These are phyloP conservation scores for Hysterangium stoloniferum DNA, from an alignment of 768 basidiomycete genomes.

Conservation along the genomic window DNA sequence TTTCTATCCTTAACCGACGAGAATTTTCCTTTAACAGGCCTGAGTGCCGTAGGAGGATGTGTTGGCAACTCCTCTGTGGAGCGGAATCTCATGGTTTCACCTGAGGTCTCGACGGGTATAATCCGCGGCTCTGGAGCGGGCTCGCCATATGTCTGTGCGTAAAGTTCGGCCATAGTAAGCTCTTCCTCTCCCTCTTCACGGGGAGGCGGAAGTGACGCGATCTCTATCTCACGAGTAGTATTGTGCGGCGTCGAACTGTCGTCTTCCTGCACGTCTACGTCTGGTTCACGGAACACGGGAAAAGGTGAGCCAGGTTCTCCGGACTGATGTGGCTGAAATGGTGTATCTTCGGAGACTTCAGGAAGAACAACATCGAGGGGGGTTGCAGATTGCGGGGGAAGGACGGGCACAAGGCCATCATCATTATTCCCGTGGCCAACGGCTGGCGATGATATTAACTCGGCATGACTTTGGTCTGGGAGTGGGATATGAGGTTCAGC, in stretches of 20 bases:
- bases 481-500: too few species aligned
- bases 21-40: not conserved
- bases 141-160: not conserved
- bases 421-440: not conserved
- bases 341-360: not conserved
- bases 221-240: not conserved
- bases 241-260: not conserved
- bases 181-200: not conserved
- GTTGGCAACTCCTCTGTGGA: not conserved
- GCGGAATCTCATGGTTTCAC: not conserved
- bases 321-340: not conserved
- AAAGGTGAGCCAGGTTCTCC: not conserved
- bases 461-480: too few species aligned
- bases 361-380: slow-evolving; percentile 3
- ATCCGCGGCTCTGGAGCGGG: not conserved
- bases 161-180: slow-evolving; percentile 5
- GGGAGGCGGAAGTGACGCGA: not conserved
- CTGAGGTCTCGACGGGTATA: not conserved
- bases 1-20: too few species aligned
- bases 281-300: not conserved
- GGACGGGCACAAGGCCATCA: not conserved
- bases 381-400: not conserved
- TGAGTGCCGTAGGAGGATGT: not conserved
- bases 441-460: not conserved
- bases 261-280: not conserved